Conservation (phyloP, 2,329 filamentous ascomycete species). For the Raffaelea ambrosiae region DNA sequence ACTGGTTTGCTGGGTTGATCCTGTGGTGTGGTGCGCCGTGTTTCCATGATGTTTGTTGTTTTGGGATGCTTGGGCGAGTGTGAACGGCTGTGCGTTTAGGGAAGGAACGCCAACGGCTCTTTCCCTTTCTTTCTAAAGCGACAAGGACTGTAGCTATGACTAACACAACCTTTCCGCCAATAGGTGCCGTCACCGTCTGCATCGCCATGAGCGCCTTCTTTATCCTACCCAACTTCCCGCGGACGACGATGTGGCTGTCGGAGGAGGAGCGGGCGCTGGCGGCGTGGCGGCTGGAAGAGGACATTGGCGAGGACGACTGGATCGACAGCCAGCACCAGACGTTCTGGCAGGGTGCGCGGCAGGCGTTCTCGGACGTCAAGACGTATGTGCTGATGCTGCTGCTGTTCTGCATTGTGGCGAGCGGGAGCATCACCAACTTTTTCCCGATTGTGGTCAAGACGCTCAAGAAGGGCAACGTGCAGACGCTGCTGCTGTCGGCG, state of each 20-base stretch:
- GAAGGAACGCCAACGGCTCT: too few species aligned
- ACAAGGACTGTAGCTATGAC: too few species aligned
- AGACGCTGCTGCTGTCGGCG: slow-evolving; percentile 53
- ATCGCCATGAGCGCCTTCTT: slow-evolving; percentile 17
- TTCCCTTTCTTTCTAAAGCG: too few species aligned
- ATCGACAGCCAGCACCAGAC: slow-evolving; percentile 9
- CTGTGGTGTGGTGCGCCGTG: too few species aligned
- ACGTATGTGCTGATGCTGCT: slow-evolving; percentile 40
- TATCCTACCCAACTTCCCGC: slow-evolving; percentile 51
- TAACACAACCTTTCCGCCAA: too few species aligned
- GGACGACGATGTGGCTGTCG: slow-evolving; percentile 35
- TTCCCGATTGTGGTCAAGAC: slow-evolving; percentile 60
- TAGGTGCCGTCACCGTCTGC: slow-evolving; percentile 1
- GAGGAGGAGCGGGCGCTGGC: slow-evolving; percentile 35
- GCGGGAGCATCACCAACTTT: slow-evolving; percentile 30
- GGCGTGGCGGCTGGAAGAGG: slow-evolving; percentile 32
- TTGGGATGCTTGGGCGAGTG: too few species aligned
- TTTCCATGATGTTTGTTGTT: background rate
- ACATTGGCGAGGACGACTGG: slow-evolving; percentile 56
- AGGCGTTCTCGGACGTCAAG: slow-evolving; percentile 48
- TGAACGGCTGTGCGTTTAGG: too few species aligned
- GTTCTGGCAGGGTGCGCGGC: slow-evolving; percentile 11
- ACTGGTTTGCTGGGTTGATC: too few species aligned
- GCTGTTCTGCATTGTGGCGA: slow-evolving; percentile 44
- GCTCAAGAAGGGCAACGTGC: slow-evolving; percentile 52